Evolutionary conservation across 2,329 filamentous ascomycete species (phyloP), one percentile per base, ranked within the genome.

Genomic region (Helotiales sp.): DNA sequence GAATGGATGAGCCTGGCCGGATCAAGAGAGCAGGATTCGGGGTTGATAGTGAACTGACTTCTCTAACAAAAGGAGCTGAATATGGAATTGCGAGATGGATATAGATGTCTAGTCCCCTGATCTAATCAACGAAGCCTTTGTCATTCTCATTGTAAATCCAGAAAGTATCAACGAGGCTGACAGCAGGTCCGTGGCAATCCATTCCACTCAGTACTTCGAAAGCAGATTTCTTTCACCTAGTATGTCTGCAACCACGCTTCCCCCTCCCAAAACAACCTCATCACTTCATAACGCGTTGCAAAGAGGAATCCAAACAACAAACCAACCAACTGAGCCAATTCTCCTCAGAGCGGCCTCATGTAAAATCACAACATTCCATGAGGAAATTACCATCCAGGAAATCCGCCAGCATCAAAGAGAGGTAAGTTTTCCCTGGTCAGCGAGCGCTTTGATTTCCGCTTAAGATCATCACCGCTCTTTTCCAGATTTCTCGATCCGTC

Each of bases 1-100:
- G 66, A 0, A 26, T 66, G 13, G 57, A 66, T 15, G 64, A 62
- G 13, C 60, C 62, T 10, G 69, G 63, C 0, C 45, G 37, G 2
- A 58, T 70, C 6, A 68, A 67, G 60, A 20, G 65, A 13, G 66
- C 72, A 17, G 67, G 69, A 0, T 73, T 73, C 62, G 72, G 72
- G 13, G 55, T 67, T 11, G 72, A 73, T 1, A 50, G 58, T 1
- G 72, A 73, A 49, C 47, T 72, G 8, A 61, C 30, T 17, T 30
- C 66, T 7, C 20, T 72, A 28, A 66, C 20, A 17, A 72, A 65
- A 43, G 69, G 72, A 37, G 65, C 50, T 6, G 55, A 45, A 0
- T 73, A 72, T 54, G 69, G 72, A 6, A 71, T 69, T 43, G 57
- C 64, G 7, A 67, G 63, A 64, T 71, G 69, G 71, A 58, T 72